Evolutionary conservation across 768 basidiomycete species (phyloP), one percentile per base, ranked within the genome.

Genomic region (Lentinula raphanica): DNA sequence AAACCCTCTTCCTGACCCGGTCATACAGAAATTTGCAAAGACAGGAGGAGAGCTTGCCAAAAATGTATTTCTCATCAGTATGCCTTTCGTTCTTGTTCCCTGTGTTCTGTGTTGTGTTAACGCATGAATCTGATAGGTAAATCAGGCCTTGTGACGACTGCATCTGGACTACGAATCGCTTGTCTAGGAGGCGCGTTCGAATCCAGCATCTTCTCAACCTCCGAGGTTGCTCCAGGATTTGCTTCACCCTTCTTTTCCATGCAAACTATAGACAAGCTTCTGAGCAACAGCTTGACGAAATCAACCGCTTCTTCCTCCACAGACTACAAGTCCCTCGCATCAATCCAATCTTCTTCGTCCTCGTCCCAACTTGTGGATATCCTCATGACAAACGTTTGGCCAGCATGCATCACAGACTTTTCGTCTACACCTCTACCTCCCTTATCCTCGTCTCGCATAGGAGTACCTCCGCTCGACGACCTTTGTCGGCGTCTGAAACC

Each of bases 31-130:
- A 68, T 88, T 91, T 66, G 79, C 83, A 19, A 80, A 83, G 68
- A 87, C 86, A 2, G 85, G 86, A 1, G 92, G 92, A 38, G 87
- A 94, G 66, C 66, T 98, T 25, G 87, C 85, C 67, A 80, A 82
- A 61, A 92, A 94, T 66, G 81, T 98, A 7, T 91, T 91, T 64
- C 79, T 95, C 23, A 74, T 98, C 51, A 90, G 95, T 94, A 62
- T 69, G 91, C 77, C 32, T 17, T 17, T 12, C 49, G 29, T n/a
- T 21, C n/a, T n/a, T n/a, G n/a, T n/a, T 35, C 3, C 48, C 13
- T 12, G 6, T 25, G 13, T 38, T 48, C 19, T n/a, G 15, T 29
- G 12, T 28, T 45, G 42, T 39, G 15, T 29, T 62, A 57, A 66
- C 57, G 50, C 17, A 54, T 23, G 38, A n/a, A n/a, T 31, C 39